Conservation (phyloP, 192 early-diverging fungal species). For the Coemansia sp. region DNA sequence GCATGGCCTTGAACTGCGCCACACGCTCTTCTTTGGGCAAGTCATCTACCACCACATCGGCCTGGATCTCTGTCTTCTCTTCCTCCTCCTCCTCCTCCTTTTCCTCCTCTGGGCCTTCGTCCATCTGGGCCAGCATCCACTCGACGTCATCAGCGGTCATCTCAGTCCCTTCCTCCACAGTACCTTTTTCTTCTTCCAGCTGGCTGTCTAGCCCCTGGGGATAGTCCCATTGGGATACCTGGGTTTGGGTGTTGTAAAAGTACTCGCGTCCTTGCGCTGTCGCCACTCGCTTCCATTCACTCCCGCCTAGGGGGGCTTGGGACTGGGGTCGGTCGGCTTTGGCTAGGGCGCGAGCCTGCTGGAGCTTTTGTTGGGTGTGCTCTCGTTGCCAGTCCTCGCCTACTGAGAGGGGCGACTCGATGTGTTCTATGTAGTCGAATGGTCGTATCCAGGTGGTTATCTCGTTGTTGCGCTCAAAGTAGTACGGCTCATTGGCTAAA, state of each 20-base stretch:
- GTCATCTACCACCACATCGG: not conserved
- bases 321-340: constrained; percentile 20
- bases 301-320: not conserved
- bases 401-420: not conserved
- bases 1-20: constrained; percentile 31
- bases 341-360: constrained; percentile 4
- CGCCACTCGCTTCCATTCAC: constrained; percentile 23
- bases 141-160: constrained; percentile 46
- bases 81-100: not conserved
- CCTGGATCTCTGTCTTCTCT: not conserved
- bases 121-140: constrained; percentile 53
- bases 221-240: constrained; percentile 21
- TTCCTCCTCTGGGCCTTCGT: constrained; percentile 2
- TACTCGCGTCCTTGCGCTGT: constrained; percentile 36
- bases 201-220: constrained; percentile 10
- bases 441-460: constrained; percentile 50
- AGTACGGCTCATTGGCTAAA: constrained; percentile 37
- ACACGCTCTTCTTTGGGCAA: constrained; percentile 15
- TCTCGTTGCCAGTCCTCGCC: constrained; percentile 22
- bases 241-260: constrained; percentile 28
- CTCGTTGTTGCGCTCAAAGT: constrained; percentile 36
- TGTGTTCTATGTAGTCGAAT: constrained; percentile 26
- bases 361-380: constrained; percentile 3
- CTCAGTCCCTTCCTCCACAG: constrained; percentile 18
- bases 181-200: not conserved